Percentiles rank a stretch among this genome's conserved stretches.
Conservation (phyloP, 495 filamentous ascomycete species). For the Trichoderma erinaceum region DNA sequence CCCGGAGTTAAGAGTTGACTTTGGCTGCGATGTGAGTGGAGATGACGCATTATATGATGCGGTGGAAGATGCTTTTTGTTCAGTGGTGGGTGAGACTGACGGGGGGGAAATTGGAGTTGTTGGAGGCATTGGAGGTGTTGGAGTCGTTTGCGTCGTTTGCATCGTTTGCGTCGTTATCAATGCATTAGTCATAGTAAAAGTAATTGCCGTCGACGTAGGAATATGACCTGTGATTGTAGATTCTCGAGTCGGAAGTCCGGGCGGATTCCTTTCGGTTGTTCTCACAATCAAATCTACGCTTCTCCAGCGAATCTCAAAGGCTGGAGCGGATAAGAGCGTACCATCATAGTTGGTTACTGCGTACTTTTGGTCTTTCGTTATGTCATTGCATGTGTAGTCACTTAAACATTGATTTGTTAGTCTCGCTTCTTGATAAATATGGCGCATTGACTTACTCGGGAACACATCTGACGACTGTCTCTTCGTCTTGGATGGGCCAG, state of each 20-base stretch:
- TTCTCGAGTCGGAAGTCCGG: background rate
- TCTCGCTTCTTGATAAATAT: background rate
- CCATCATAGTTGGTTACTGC: background rate
- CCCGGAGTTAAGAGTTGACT: background rate
- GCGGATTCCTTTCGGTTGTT: background rate
- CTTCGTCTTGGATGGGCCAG: background rate
- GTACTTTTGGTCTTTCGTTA: conserved; percentile 1
- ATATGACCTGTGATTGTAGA: background rate
- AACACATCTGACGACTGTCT: conserved; percentile 14
- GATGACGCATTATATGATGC: background rate
- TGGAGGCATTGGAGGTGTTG: too few relatives aligned
- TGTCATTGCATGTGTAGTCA: background rate
- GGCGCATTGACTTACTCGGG: background rate
- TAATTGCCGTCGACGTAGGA: background rate
- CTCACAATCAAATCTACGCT: background rate
- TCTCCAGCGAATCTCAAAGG: conserved; percentile 17
- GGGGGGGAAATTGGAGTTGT: background rate
- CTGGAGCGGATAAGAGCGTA: background rate
- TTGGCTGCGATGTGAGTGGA: background rate
- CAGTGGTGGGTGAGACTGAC: background rate
- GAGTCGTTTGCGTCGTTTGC: background rate
- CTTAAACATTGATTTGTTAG: background rate
- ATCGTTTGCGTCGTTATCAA: background rate
- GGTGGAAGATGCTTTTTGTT: background rate
- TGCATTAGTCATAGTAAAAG: background rate